Percentiles rank a stretch among this genome's conserved stretches.
These are phyloP conservation scores for Begonia loranthoides DNA, from an alignment of 306 rosid species.

Conservation along the genomic window DNA sequence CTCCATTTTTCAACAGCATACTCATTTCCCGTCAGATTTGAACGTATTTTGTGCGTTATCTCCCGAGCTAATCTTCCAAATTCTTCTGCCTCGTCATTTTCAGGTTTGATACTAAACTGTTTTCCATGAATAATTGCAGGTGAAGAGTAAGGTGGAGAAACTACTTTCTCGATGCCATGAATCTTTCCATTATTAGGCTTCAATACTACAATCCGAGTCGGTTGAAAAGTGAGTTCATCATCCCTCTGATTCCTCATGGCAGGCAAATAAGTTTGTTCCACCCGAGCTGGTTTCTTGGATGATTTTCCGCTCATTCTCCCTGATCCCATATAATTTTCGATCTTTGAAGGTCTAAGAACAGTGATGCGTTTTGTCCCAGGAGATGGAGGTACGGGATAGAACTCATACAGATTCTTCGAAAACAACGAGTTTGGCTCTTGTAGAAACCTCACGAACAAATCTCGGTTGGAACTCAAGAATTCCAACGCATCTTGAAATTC, in stretches of 20 bases:
- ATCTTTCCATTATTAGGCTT: conserved; percentile 66
- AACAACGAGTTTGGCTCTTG: conserved; percentile 40
- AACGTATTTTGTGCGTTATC: conserved; percentile 40
- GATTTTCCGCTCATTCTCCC: conserved; percentile 34
- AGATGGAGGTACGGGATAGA: conserved; percentile 32
- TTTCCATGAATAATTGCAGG: conserved; percentile 30
- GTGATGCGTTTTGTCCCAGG: conserved; percentile 58
- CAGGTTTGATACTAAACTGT: conserved; percentile 21
- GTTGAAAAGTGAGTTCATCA: conserved; percentile 45
- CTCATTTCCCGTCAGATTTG: conserved; percentile 39
- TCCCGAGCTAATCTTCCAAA: conserved; percentile 38
- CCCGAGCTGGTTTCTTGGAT: background rate
- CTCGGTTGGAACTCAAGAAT: conserved; percentile 67
- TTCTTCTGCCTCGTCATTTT: conserved; percentile 33
- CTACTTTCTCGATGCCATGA: conserved; percentile 32
- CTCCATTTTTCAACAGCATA: conserved; percentile 50
- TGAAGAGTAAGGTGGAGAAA: conserved; percentile 42
- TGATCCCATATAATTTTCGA: conserved; percentile 25
- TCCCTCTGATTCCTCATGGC: conserved; percentile 26
- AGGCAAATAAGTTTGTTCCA: conserved; percentile 29
- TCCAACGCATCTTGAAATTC: conserved; percentile 76
- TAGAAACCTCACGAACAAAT: conserved; percentile 48
- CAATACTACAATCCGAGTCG: conserved; percentile 79
- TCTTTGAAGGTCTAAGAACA: conserved; percentile 75
- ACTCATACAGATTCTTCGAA: conserved; percentile 44